These are phyloP conservation scores for Streptanthus diversifolius DNA, from an alignment of 345 rosid species.

Conservation along the genomic window DNA sequence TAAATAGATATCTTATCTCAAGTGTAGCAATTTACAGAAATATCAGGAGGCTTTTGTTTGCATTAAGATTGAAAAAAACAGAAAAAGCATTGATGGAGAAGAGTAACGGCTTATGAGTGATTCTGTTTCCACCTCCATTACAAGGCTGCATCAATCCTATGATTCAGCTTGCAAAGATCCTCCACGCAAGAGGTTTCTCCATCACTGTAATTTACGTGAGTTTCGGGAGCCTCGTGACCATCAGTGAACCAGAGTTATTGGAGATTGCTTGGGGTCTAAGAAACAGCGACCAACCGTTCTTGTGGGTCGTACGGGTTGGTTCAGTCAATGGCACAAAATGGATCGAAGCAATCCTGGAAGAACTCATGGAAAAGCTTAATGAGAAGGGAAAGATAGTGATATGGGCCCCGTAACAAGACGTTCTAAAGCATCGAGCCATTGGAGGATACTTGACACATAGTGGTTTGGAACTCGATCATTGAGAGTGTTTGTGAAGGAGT, in stretches of 20 bases:
- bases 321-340: not conserved
- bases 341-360: not conserved
- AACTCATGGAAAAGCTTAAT: conserved; percentile 15
- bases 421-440: conserved; percentile 24
- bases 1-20: not conserved
- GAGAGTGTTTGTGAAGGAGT: conserved; percentile 32
- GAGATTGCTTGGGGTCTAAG: conserved; percentile 52
- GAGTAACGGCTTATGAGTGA: conserved; percentile 27
- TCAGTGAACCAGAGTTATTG: conserved; percentile 26
- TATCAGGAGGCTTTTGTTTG: not conserved
- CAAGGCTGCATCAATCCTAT: conserved; percentile 64
- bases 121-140: conserved; percentile 50
- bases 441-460: conserved; percentile 30
- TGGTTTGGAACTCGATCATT: conserved; percentile 35
- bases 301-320: conserved; percentile 43
- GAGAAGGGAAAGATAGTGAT: conserved; percentile 38
- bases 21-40: not conserved
- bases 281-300: conserved; percentile 39
- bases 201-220: conserved; percentile 54
- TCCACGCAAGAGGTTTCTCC: conserved; percentile 41
- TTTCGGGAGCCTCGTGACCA: conserved; percentile 38
- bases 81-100: conserved; percentile 20
- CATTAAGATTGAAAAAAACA: not conserved
- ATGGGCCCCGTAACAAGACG: conserved; percentile 26
- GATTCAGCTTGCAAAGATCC: conserved; percentile 60